Evolutionary conservation across 2,329 filamentous ascomycete species (phyloP), one percentile per base, ranked within the genome.

Genomic region (Aspergillus sp.): DNA sequence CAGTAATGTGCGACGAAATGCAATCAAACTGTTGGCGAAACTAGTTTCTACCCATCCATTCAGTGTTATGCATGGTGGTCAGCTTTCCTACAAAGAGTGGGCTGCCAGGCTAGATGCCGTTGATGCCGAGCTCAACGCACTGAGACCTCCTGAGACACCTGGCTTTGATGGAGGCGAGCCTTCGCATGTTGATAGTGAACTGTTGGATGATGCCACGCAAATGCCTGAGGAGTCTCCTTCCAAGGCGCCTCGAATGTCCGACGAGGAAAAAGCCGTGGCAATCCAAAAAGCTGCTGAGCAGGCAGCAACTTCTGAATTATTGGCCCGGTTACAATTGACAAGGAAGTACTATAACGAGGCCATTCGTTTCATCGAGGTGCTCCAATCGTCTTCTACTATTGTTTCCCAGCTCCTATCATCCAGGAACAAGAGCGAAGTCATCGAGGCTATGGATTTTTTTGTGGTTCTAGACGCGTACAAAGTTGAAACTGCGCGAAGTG

Each of bases 391-490:
- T 19, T 94, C 90, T 1, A 78, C 78, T 7, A 82, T 83, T 2
- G 84, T 97, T 30, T 89, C 86, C 50, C 91, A 96, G 66, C 77
- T 98, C 12, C 78, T 98, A 4, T 88, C 89, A 5, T 94, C 93
- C 28, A 88, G 88, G 61, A 98, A 98, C 74, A 98, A 98, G 76
- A 95, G 88, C 57, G 93, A 98, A 65, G 88, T 97, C 27, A 95
- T 98, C 49, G 94, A 98, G 66, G 93, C 94, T 11, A 98, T 98
- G 83, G 93, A 98, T 64, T 98, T 94, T 69, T 95, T 98, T 55
- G 90, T 94, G 55, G 82, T 95, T 36, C 86, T 93, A 36, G 90
- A 98, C 64, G 91, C 90, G 5, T 97, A 97, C 76, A 93, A 94
- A 65, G 85, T 98, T 46, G 88, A 96, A 65, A 88, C 93, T 54